phyloP scores from a whole-genome alignment of 139 green algal genomes.

The Chlorella sp. region DNA sequence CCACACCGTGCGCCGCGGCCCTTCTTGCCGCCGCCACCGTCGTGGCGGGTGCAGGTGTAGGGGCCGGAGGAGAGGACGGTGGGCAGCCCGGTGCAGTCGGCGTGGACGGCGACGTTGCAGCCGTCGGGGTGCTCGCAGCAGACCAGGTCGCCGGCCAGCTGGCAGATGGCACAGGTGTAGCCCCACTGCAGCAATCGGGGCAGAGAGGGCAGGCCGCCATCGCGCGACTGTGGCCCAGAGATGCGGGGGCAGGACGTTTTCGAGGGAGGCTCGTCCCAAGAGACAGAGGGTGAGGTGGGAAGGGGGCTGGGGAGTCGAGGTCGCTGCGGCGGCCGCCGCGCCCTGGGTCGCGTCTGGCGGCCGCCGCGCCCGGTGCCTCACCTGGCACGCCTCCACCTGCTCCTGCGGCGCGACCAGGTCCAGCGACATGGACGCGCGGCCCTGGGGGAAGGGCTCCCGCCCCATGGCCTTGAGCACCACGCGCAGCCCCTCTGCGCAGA shows the following conservation, averaged over 20 bases:
- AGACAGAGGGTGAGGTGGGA: too few relatives aligned
- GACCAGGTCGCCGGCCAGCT: constrained; percentile 45
- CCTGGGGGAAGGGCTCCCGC: constrained; percentile 31
- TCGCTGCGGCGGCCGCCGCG: too few relatives aligned
- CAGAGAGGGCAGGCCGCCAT: too few relatives aligned
- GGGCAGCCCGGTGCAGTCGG: constrained; percentile 37
- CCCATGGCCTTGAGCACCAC: constrained; percentile 43
- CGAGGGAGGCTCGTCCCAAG: too few relatives aligned
- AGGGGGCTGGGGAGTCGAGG: too few relatives aligned
- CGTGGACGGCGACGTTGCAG: constrained; percentile 39
- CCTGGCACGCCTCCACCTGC: constrained; percentile 27
- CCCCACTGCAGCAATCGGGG: too few relatives aligned
- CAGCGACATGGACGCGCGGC: constrained; percentile 11
- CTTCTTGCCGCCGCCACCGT: constrained; percentile 12
- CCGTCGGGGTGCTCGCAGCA: constrained; percentile 50
- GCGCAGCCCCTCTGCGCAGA: constrained; percentile 13
- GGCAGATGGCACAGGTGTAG: constrained; percentile 43
- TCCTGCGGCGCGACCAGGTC: constrained; percentile 28
- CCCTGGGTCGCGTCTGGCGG: too few relatives aligned
- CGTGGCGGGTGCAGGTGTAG: constrained; percentile 46
- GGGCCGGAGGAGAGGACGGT: constrained; percentile 11
- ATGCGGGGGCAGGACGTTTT: too few relatives aligned
- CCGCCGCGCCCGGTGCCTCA: too few relatives aligned
- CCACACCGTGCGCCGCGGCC: not conserved
- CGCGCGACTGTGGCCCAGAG: too few relatives aligned